These are phyloP conservation scores for Exophiala sp. DNA, from an alignment of 2,329 filamentous ascomycete genomes.

Conservation along the genomic window DNA sequence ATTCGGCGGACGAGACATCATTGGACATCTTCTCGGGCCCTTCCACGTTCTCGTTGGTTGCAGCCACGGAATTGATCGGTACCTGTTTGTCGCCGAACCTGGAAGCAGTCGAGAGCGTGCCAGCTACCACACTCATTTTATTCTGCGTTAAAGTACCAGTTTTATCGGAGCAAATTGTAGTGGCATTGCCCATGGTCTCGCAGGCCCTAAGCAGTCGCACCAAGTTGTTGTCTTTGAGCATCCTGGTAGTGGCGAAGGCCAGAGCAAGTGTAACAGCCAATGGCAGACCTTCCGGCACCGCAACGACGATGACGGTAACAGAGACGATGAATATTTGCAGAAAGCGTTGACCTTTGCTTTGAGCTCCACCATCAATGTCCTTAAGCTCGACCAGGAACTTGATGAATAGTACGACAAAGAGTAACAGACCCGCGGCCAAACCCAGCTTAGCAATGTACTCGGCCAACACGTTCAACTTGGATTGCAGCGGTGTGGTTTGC, in stretches of 20 bases:
- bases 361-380: conserved; percentile 42
- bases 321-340: conserved; percentile 54
- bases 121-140: conserved; percentile 56
- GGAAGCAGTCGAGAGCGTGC: conserved; percentile 46
- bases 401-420: conserved; percentile 76
- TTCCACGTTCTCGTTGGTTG: conserved; percentile 25
- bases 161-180: conserved; percentile 60
- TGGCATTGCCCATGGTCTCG: conserved; percentile 61
- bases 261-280: conserved; percentile 57
- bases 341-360: conserved; percentile 52
- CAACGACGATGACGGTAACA: conserved; percentile 55
- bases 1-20: conserved; percentile 50
- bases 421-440: conserved; percentile 62
- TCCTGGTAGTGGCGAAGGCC: conserved; percentile 57
- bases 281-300: conserved; percentile 56
- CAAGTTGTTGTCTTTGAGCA: conserved; percentile 59
- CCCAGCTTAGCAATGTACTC: conserved; percentile 75
- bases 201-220: conserved; percentile 55
- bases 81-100: conserved; percentile 41
- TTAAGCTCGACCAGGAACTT: conserved; percentile 63
- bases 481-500: conserved; percentile 71
- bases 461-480: conserved; percentile 68
- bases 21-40: conserved; percentile 31
- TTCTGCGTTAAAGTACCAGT: conserved; percentile 61
- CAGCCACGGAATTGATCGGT: conserved; percentile 28